phyloP scores from a whole-genome alignment of 2,329 filamentous ascomycete genomes.

The Apiospora aurea region DNA sequence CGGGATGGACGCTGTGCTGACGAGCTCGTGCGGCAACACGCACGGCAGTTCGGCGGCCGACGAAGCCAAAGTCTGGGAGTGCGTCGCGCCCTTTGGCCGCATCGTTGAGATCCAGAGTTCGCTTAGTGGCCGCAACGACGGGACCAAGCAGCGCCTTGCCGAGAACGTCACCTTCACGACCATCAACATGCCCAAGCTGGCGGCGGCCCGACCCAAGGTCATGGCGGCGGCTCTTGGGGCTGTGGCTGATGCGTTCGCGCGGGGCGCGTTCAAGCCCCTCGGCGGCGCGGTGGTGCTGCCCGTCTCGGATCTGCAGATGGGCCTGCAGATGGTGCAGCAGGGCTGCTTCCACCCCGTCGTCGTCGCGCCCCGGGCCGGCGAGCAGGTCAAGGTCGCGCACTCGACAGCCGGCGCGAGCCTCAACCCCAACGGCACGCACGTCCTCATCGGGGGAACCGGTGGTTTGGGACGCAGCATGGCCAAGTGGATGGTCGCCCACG shows the following conservation, averaged over 20 bases:
- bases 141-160: slow-evolving; percentile 53
- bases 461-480: slow-evolving; percentile 58
- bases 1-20: slow-evolving; percentile 29
- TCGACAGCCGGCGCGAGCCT: not conserved
- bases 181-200: slow-evolving; percentile 53
- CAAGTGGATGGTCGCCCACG: slow-evolving; percentile 55
- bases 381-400: slow-evolving; percentile 43
- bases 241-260: slow-evolving; percentile 37
- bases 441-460: slow-evolving; percentile 59
- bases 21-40: slow-evolving; percentile 38
- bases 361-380: slow-evolving; percentile 1
- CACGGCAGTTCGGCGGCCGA: slow-evolving; percentile 39
- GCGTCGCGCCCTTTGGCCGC: slow-evolving; percentile 41
- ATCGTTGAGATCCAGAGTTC: slow-evolving; percentile 36
- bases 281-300: slow-evolving; percentile 42
- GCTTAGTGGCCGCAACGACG: slow-evolving; percentile 34
- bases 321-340: slow-evolving; percentile 51
- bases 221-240: slow-evolving; percentile 36
- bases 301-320: slow-evolving; percentile 45
- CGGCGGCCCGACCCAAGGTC: slow-evolving; percentile 38
- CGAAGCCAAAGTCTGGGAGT: slow-evolving; percentile 41
- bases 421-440: slow-evolving; percentile 55
- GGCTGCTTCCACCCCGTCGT: slow-evolving; percentile 43
- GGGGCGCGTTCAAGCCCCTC: slow-evolving; percentile 40
- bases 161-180: slow-evolving; percentile 55